Base-by-base conservation (phyloP, 2,329 filamentous ascomycete genomes). In the Kalaharituber pfeilii region DNA sequence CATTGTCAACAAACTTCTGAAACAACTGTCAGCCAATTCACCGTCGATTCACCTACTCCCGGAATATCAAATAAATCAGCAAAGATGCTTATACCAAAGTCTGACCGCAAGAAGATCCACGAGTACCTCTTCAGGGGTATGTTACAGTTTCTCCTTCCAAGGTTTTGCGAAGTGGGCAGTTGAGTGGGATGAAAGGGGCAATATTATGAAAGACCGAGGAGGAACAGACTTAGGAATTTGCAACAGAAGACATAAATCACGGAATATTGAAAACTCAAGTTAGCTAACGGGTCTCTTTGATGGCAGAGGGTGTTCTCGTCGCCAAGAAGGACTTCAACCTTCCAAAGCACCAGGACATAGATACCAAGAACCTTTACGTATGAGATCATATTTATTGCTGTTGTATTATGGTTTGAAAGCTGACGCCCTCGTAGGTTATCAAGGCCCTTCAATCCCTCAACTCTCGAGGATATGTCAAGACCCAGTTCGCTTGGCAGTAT, bases 21-120 rank as follows among this genome's bases (percentile, higher is more conserved):
- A 47, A 9, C 42, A 47, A 24, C 15, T 13, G 42, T 13, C 42
- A 24, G 8, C 39, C 11, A 9, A 45, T 13, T 47, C 42, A 5
- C 42, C 42, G 22, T 13, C 29, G 29, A 33, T n/a, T 33, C 33
- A 13, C 15, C 33, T 47, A 13, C 39, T 8, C n/a, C 42, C 11
- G 18, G 25, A 25, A 47, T 5, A 5, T 13, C 15, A 15, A 20
- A 15, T 2, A 47, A 47, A 47, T 22, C 5, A 15, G 42, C 42
- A 15, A 47, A 44, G 49, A 88, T 84, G 91, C 84, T 98, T 79
- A 98, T 98, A 75, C 91, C 91, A 73, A 96, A 96, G 84, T 84
- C 86, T 75, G 91, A 98, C 79, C 88, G 93, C 79, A 98, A 98
- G 86, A 86, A 87, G 84, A 96, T 98, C 77, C 91, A 98, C 81